These are phyloP conservation scores for Malus asiatica DNA, from an alignment of 306 rosid species.

Conservation along the genomic window DNA sequence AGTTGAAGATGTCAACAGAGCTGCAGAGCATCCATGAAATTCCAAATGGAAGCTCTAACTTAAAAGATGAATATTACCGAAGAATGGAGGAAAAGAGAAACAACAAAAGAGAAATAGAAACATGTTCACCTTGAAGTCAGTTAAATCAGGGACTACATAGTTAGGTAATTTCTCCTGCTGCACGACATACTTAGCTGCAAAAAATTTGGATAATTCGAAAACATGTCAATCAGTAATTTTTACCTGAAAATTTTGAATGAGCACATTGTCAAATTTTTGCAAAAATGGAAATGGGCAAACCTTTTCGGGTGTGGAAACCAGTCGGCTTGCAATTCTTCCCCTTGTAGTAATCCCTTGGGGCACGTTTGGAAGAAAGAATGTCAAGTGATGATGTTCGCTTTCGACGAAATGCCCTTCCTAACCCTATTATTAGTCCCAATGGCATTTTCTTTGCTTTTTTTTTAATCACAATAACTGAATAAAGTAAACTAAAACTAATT, in stretches of 20 bases:
- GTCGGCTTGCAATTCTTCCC: slow-evolving; percentile 90
- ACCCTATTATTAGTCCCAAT: slow-evolving; percentile 30
- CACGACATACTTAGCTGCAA: slow-evolving; percentile 36
- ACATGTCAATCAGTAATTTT: not conserved
- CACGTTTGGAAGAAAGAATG: slow-evolving; percentile 74
- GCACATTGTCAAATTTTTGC: not conserved
- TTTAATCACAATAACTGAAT: not conserved
- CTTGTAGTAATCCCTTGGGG: slow-evolving; percentile 74
- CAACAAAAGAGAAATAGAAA: not conserved
- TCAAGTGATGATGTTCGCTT: slow-evolving; percentile 39
- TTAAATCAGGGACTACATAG: slow-evolving; percentile 34
- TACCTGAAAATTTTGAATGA: not conserved
- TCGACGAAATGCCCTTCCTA: slow-evolving; percentile 30
- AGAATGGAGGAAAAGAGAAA: too few relatives aligned
- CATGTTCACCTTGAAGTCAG: slow-evolving; percentile 24
- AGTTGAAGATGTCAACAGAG: not conserved
- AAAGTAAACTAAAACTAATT: not conserved
- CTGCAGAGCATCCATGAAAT: not conserved
- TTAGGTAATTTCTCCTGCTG: slow-evolving; percentile 29
- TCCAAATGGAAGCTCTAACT: not conserved
- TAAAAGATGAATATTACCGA: not conserved
- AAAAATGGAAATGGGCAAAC: slow-evolving; percentile 19
- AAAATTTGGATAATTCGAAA: not conserved
- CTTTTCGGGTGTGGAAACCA: slow-evolving; percentile 84
- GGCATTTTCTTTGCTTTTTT: slow-evolving; percentile 21